phyloP scores from a whole-genome alignment of 2,329 filamentous ascomycete genomes.

The Coniochaeta sp. region DNA sequence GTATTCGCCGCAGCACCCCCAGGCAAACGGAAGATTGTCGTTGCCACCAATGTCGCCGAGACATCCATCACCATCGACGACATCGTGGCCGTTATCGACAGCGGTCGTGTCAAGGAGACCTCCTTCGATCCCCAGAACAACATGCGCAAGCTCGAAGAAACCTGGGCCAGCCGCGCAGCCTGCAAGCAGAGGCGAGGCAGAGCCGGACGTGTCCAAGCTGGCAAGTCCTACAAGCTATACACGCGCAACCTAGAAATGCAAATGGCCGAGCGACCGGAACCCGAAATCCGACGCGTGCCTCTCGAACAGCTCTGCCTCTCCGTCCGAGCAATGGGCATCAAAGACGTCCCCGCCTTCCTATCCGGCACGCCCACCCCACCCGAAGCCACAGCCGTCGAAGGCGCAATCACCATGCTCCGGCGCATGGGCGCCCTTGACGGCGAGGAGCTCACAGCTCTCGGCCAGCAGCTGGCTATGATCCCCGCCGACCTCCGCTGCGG shows the following conservation, averaged over 20 bases:
- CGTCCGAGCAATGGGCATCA: conserved; percentile 89
- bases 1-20: conserved; percentile 73
- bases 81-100: conserved; percentile 92
- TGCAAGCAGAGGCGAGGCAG: conserved; percentile 92
- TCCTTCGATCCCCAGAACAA: conserved; percentile 88
- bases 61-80: conserved; percentile 99
- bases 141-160: conserved; percentile 90
- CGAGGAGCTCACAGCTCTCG: conserved; percentile 80
- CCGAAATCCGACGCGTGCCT: conserved; percentile 87
- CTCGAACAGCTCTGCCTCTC: conserved; percentile 91
- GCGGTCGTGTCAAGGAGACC: conserved; percentile 91
- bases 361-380: conserved; percentile 84
- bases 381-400: conserved; percentile 75
- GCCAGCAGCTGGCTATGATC: conserved; percentile 89
- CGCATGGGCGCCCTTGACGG: conserved; percentile 87
- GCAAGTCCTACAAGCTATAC: conserved; percentile 92
- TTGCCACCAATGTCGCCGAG: conserved; percentile 94
- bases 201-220: conserved; percentile 85
- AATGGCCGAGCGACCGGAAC: conserved; percentile 85
- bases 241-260: conserved; percentile 77
- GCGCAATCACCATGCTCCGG: conserved; percentile 69
- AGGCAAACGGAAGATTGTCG: conserved; percentile 85
- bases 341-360: conserved; percentile 74
- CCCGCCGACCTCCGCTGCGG: conserved; percentile 88
- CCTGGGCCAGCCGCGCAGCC: conserved; percentile 88